Conservation (phyloP, 306 rosid species). For the Ammopiptanthus mongolicus region DNA sequence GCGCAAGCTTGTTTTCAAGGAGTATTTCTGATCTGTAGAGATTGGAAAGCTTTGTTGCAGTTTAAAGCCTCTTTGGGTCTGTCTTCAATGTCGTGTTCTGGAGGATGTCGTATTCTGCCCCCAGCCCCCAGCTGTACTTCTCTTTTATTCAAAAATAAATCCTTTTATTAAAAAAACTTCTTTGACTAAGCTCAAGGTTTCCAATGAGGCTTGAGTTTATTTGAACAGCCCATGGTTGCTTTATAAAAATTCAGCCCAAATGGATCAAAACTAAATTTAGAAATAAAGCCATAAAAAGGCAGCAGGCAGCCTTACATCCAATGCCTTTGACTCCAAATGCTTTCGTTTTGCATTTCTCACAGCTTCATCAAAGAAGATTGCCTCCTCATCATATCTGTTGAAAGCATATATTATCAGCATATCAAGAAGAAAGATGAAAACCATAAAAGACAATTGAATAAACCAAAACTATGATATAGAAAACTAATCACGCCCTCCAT, state of each 20-base stretch:
- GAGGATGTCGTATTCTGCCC: not conserved
- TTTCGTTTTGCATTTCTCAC: conserved; percentile 69
- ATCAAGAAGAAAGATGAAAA: not conserved
- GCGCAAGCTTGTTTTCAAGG: not conserved
- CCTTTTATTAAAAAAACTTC: not conserved
- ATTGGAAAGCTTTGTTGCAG: not conserved
- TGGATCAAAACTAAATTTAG: not conserved
- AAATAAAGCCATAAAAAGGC: not conserved
- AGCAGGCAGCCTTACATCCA: conserved; percentile 55
- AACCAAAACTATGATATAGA: conserved; percentile 1
- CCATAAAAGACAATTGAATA: not conserved
- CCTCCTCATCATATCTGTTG: conserved; percentile 71
- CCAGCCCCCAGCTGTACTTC: not conserved
- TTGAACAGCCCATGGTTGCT: not conserved
- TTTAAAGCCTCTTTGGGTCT: not conserved
- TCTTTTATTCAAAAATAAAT: not conserved
- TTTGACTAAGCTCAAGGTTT: not conserved
- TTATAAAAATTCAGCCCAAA: conserved; percentile 13
- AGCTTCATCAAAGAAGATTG: conserved; percentile 69
- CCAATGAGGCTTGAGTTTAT: not conserved
- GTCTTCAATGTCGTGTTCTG: not conserved
- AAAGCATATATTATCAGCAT: conserved; percentile 18
- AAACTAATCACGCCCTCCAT: not conserved
- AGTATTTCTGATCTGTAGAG: not conserved
- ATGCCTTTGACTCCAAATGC: conserved; percentile 51